A percentile compares a stretch with the other conserved stretches of the same genome.
These are phyloP conservation scores for Ceratocystis lukuohia DNA, from an alignment of 2,329 filamentous ascomycete species.

Conservation along the genomic window DNA sequence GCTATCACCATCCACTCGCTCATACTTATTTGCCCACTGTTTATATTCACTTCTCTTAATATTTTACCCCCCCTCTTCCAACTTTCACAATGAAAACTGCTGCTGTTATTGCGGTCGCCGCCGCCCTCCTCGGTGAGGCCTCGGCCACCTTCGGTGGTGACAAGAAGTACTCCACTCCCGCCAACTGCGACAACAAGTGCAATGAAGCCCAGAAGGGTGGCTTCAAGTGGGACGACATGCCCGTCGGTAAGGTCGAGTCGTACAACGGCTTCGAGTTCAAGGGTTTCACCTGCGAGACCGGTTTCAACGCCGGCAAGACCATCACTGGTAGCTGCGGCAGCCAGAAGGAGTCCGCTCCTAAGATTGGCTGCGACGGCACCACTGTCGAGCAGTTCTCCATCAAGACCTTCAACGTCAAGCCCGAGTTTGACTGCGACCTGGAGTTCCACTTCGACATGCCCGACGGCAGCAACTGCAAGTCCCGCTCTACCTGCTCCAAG, in stretches of 20 bases:
- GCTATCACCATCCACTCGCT: conserved; percentile 26
- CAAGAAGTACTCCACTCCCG: conserved; percentile 48
- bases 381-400: conserved; percentile 56
- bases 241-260: conserved; percentile 43
- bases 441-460: conserved; percentile 82
- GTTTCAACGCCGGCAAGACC: conserved; percentile 41
- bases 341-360: conserved; percentile 38
- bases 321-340: conserved; percentile 43
- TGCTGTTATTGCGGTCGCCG: conserved; percentile 35
- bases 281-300: conserved; percentile 52
- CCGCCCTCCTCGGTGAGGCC: conserved; percentile 38
- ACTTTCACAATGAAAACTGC: conserved; percentile 37
- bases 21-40: conserved; percentile 24
- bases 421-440: conserved; percentile 63
- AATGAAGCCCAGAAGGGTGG: conserved; percentile 53
- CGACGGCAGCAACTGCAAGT: conserved; percentile 70
- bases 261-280: conserved; percentile 64
- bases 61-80: conserved; percentile 21
- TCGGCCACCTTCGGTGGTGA: conserved; percentile 32
- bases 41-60: conserved; percentile 19
- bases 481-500: conserved; percentile 53
- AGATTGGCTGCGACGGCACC: conserved; percentile 40
- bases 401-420: conserved; percentile 55
- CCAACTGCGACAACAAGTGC: conserved; percentile 67
- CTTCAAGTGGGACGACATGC: conserved; percentile 57